A percentile compares a stretch with the other conserved stretches of the same genome.
These are phyloP conservation scores for Xylariaceae sp. DNA, from an alignment of 2,329 filamentous ascomycete species.

Conservation along the genomic window DNA sequence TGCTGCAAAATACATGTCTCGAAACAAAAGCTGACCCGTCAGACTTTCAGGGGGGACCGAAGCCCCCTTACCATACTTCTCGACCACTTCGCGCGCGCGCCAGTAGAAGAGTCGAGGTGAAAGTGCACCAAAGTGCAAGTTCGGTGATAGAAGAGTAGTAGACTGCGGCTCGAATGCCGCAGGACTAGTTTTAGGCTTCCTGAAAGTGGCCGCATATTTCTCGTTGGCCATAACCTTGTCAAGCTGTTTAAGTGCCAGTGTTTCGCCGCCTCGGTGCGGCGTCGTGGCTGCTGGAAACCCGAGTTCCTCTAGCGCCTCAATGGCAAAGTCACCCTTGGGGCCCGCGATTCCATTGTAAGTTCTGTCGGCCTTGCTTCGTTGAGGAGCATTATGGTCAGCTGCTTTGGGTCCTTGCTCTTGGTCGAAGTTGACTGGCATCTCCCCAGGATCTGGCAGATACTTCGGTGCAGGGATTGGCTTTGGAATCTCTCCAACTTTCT, in stretches of 20 bases:
- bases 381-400: slow-evolving; percentile 65
- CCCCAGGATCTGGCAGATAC: slow-evolving; percentile 68
- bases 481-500: slow-evolving; percentile 67
- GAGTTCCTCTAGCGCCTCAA: slow-evolving; percentile 75
- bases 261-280: slow-evolving; percentile 75
- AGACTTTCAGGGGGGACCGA: slow-evolving; percentile 72
- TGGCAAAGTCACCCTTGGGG: slow-evolving; percentile 70
- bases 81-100: slow-evolving; percentile 68
- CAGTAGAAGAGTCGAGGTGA: slow-evolving; percentile 77
- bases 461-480: slow-evolving; percentile 66
- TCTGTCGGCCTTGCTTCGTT: slow-evolving; percentile 60
- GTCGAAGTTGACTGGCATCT: slow-evolving; percentile 65
- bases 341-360: slow-evolving; percentile 69
- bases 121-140: slow-evolving; percentile 76
- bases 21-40: slow-evolving; percentile 75
- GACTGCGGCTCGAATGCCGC: slow-evolving; percentile 75
- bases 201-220: slow-evolving; percentile 74
- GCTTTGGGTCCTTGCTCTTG: slow-evolving; percentile 57
- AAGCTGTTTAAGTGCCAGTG: slow-evolving; percentile 64
- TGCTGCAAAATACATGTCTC: slow-evolving; percentile 84
- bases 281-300: slow-evolving; percentile 71
- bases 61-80: slow-evolving; percentile 60
- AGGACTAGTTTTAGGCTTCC: slow-evolving; percentile 77
- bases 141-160: slow-evolving; percentile 75
- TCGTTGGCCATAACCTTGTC: slow-evolving; percentile 65